Base-by-base conservation (phyloP, 1,139 yeast genomes). In the Lodderomyces pseudojiufengensis region DNA sequence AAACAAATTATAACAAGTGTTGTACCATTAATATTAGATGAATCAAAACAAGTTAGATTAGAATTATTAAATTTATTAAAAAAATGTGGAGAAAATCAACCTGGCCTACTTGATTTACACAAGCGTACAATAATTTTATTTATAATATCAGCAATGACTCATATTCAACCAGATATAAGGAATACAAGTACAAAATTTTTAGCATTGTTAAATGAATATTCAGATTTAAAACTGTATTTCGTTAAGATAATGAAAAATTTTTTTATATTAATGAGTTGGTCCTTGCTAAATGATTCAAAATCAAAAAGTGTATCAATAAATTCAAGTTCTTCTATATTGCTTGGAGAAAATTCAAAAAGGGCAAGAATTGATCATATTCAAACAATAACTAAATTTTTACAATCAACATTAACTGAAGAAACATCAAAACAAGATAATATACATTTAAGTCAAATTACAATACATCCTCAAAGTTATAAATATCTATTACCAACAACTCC, bases 121-220 rank as follows among this genome's bases (percentile, higher is more conserved):
- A 70, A 82, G 33, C 68, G 80, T 22, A 64, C 81, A 5, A 59
- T 90, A 3, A 72, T 84, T 24, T 65, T 92, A 23, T 90, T 84
- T 54, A 70, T 90, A n/a, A 84, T 84, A 50, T 82, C 94, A 37
- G 95, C 96, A 10, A 92, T 92, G 97, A 85, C 97, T 12, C 97
- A 92, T 54, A 83, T 92, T 31, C 75, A 73, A 26, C 81, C 90
- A 1, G 79, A 78, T 7, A 78, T 88, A 27, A 73, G 95, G 32
- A 75, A 76, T 36, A 84, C 81, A 45, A 77, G 94, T 4, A 76
- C 92, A 0, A 72, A 70, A 40, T 82, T 80, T 46, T 61, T 88
- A 24, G 65, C 65, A 24, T 64, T 80, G 4, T 52, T 86, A 35
- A 55, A 86, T 14, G 67, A 67, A 27, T 72, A 68, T 14, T 70